These are phyloP conservation scores for Colletotrichum scovillei DNA, from an alignment of 2,329 filamentous ascomycete genomes.

Conservation along the genomic window DNA sequence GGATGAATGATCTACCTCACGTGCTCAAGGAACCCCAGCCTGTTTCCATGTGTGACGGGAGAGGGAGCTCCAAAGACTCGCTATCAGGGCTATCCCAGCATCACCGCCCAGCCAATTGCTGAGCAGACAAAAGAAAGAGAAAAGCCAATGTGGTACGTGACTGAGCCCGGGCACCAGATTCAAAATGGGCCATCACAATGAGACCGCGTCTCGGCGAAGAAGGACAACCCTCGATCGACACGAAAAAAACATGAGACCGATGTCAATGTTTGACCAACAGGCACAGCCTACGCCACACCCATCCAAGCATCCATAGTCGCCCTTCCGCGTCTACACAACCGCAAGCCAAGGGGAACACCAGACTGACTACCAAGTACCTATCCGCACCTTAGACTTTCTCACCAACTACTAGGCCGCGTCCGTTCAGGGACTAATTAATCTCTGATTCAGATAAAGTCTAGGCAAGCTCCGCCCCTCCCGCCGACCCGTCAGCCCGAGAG, in stretches of 20 bases:
- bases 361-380: background rate
- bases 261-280: background rate
- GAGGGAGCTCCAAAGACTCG: background rate
- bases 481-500: background rate
- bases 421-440: background rate
- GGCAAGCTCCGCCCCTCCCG: background rate
- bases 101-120: conserved; percentile 11
- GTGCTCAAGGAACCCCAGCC: background rate
- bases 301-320: background rate
- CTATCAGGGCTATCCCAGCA: background rate
- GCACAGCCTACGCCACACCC: background rate
- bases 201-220: background rate
- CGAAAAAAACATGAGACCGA: conserved; percentile 3
- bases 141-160: background rate
- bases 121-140: background rate
- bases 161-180: background rate
- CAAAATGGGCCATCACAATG: background rate
- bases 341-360: background rate
- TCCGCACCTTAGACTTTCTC: background rate
- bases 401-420: background rate
- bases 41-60: background rate
- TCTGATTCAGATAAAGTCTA: background rate
- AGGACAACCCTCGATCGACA: background rate
- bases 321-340: background rate
- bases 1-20: background rate